Base-by-base conservation (phyloP, 176 grass and related monocot species). In the Oryza officinalis region DNA sequence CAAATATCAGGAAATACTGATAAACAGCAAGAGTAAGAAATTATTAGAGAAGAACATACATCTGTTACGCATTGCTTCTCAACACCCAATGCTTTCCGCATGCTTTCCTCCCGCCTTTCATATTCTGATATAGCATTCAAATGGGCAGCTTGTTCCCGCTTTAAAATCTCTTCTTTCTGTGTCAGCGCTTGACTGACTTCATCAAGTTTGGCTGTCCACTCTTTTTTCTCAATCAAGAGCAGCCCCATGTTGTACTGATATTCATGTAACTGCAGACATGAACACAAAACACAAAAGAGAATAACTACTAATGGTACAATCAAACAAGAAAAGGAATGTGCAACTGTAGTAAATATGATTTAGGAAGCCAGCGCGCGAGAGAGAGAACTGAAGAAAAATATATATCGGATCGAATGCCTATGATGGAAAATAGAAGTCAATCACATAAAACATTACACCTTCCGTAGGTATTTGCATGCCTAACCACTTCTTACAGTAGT, bases 241-340 rank as follows among this genome's bases (percentile, higher is more conserved):
- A 99, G 80, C 4, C 96, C 96, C 96, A 99, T 94, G 63, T 92
- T 99, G 74, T 99, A 94, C 71, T 96, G 93, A 45, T 99, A 99
- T 76, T 92, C 93, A 69, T 94, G 93, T 73, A 99, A 82, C 93
- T 96, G 83, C 78, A 89, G 15, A 87, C 32, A 89, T 15, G 44
- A 13, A 74, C 52, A 84, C 9, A 22, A 85, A 63, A 37, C 30
- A 85, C 3, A 71, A 13, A 37, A 12, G 22, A 75, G 79, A 82
- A 78, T 90, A 75, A 73, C n/a, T 38, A 65, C 10, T 57, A 67
- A 22, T 41, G 74, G 38, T 72, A 66, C 27, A 4, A 79, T n/a
- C n/a, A 26, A 70, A 37, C 32, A 32, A 50, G 9, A 35, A 63
- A 71, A 52, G 41, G 13, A 4, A 67, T 57, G 15, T 22, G 17